Evolutionary conservation across 352 stramenopile genomes (phyloP).

Genomic region (Heterotrichella gracilis): DNA sequence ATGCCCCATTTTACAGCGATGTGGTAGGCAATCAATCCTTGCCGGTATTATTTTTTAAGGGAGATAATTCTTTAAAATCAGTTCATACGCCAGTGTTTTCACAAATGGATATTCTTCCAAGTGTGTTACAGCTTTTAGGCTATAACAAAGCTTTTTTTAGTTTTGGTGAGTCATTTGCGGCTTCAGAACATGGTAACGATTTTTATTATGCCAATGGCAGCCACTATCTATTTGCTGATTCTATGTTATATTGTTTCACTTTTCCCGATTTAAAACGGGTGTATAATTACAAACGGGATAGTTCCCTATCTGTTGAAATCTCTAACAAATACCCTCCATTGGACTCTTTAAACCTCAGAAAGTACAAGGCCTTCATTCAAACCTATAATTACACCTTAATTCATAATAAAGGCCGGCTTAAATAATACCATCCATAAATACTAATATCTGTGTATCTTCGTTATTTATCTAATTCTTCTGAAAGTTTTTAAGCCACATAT

Average conservation of each 20-base stretch:
- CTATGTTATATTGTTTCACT: background rate
- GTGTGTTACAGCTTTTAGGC: background rate
- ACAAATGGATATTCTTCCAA: conserved; percentile 1
- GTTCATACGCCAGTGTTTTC: background rate
- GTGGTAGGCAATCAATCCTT: background rate
- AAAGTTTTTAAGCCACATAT: background rate
- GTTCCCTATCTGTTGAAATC: background rate
- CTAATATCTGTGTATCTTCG: background rate
- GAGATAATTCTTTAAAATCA: background rate
- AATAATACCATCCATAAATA: background rate
- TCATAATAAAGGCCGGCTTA: background rate
- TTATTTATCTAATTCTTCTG: background rate
- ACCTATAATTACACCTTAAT: background rate
- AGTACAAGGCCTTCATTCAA: background rate
- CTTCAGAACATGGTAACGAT: background rate
- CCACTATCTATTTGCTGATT: background rate
- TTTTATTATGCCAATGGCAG: background rate
- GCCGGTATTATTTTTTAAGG: background rate
- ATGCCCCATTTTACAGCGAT: background rate
- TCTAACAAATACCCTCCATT: background rate
- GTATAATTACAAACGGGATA: background rate
- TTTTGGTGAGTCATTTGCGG: background rate
- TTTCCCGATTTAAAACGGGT: background rate
- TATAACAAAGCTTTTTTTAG: background rate
- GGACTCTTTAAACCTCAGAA: background rate